These are phyloP conservation scores for Sicyos baderoa DNA, from an alignment of 306 rosid genomes.

Conservation along the genomic window DNA sequence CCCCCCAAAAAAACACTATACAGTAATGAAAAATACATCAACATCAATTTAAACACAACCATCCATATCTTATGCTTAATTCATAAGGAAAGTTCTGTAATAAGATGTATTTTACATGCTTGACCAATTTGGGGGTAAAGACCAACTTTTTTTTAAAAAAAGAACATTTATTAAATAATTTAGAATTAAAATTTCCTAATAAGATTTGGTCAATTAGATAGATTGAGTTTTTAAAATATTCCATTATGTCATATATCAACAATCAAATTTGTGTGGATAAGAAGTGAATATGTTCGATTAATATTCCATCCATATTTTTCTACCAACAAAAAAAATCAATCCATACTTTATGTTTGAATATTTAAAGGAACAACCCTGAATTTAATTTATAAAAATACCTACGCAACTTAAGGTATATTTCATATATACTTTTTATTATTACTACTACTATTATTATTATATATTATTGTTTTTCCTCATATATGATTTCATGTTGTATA, in stretches of 20 bases:
- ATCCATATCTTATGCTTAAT: slow-evolving; percentile 14
- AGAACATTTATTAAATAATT: too few species aligned
- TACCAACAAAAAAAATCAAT: too few species aligned
- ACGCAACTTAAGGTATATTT: too few species aligned
- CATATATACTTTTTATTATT: too few species aligned
- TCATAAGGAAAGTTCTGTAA: neutral
- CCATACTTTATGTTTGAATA: neutral
- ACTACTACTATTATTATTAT: too few species aligned
- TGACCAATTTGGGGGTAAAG: neutral
- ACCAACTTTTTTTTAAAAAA: neutral
- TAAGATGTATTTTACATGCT: slow-evolving; percentile 5
- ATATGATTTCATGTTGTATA: too few species aligned
- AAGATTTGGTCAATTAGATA: neutral
- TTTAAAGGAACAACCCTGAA: too few species aligned
- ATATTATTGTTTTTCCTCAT: too few species aligned
- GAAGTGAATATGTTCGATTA: neutral
- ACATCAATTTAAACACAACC: slow-evolving; percentile 8
- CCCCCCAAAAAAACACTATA: neutral
- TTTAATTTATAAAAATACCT: too few species aligned
- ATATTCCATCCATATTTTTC: neutral
- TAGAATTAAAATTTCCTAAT: neutral
- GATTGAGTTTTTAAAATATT: neutral
- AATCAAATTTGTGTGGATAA: neutral
- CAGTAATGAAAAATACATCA: neutral
- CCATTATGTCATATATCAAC: neutral